Percentiles rank a stretch among this genome's conserved stretches.
Conservation (phyloP, 2,329 filamentous ascomycete genomes). For the Neocucurbitaria cava region DNA sequence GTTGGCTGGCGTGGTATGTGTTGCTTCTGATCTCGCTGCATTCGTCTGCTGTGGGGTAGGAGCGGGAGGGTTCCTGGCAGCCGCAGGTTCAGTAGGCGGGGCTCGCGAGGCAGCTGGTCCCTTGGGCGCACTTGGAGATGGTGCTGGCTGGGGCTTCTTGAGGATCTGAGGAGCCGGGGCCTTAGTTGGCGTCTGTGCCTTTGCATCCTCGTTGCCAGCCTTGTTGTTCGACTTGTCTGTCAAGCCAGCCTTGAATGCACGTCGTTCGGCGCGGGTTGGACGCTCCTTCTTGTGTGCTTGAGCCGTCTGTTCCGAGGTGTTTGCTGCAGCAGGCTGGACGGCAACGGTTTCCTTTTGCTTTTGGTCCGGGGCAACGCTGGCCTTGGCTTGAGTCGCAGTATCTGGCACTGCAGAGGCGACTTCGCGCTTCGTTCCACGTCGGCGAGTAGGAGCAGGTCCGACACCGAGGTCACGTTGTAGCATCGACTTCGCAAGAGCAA, state of each 20-base stretch:
- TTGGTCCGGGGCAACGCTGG: constrained; percentile 31
- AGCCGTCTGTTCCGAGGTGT: constrained; percentile 33
- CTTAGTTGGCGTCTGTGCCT: constrained; percentile 35
- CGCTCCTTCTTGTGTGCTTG: constrained; percentile 48
- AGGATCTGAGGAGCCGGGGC: constrained; percentile 45
- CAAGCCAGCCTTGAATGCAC: constrained; percentile 46
- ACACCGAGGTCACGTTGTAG: constrained; percentile 69
- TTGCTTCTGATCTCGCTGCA: constrained; percentile 21
- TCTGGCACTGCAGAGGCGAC: constrained; percentile 31
- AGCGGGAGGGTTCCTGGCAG: constrained; percentile 25
- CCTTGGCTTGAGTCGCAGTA: constrained; percentile 28
- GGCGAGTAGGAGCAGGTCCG: constrained; percentile 51
- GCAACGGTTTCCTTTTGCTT: constrained; percentile 38
- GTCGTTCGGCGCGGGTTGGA: constrained; percentile 47
- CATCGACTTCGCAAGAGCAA: constrained; percentile 63
- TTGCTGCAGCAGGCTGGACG: constrained; percentile 15
- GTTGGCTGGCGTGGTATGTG: constrained; percentile 10
- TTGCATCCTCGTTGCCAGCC: constrained; percentile 25
- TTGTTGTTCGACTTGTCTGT: constrained; percentile 44
- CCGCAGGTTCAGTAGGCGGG: constrained; percentile 39
- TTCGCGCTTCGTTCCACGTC: constrained; percentile 49
- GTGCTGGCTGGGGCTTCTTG: constrained; percentile 47
- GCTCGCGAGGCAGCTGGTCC: constrained; percentile 38
- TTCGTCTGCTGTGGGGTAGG: constrained; percentile 24
- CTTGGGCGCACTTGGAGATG: constrained; percentile 35